Evolutionary conservation across 2,329 filamentous ascomycete genomes (phyloP), one percentile per base, ranked within the genome.

Genomic region (Ceratocystis lukuohia): DNA sequence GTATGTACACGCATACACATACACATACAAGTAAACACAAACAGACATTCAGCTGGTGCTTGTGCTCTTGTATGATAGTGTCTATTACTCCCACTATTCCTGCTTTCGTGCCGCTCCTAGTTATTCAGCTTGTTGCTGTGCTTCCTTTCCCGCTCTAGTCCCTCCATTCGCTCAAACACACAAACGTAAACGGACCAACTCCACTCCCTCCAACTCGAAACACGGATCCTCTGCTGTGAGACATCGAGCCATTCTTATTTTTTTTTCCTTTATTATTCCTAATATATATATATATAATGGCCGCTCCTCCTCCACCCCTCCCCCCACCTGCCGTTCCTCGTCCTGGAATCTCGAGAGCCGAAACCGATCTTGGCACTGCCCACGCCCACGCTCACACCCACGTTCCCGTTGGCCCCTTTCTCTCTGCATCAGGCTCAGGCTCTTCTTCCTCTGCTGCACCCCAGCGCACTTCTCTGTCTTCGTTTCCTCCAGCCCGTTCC

Each of bases 391-490:
- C 61, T 20, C 45, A 48, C 45, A 20, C 45, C 50, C 50, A 56
- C 50, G 20, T 3, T 15, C 50, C 50, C 12, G 25, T 15, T 56
- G 50, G 50, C 50, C 50, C 50, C 20, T 56, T 37, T 50, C 61
- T 30, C 17, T 63, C 61, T 5, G 50, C 20, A 2, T 56, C 50
- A 56, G 22, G 37, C 17, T 15, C 64, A 45, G 20, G n/a, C 20
- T 62, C 41, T 6, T 20, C 33, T 22, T 20, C 41, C 22, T 56
- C 64, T 2, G 30, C 63, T 20, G 44, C 64, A 15, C 28, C 57
- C n/a, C 30, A 70, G 71, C 76, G 80, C 71, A 80, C 82, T 53
- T 88, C 86, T n/a, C 76, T 88, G 61, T 83, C 84, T 30, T 87
- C 85, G 53, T 84, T 87, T 71, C 82, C 84, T 68, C 80, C 81